These are phyloP conservation scores for Pichia insulana DNA, from an alignment of 805 yeast genomes.

Conservation along the genomic window DNA sequence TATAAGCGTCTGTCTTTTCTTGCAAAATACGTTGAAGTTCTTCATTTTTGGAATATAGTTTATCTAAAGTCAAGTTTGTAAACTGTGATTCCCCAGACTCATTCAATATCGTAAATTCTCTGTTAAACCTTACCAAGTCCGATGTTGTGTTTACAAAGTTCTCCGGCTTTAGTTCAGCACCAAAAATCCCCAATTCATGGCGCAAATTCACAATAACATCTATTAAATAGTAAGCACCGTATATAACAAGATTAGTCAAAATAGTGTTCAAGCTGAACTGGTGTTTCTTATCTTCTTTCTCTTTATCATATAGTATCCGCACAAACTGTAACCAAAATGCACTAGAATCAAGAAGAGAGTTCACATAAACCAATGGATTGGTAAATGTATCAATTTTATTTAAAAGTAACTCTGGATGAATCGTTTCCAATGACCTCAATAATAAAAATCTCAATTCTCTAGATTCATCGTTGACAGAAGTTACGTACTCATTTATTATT, in stretches of 20 bases:
- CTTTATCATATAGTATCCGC: constrained; percentile 8
- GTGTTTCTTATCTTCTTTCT: background rate
- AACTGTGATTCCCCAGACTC: constrained; percentile 3
- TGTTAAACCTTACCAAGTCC: constrained; percentile 7
- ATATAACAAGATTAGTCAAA: constrained; percentile 15
- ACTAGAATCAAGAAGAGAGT: constrained; percentile 6
- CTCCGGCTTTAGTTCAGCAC: background rate
- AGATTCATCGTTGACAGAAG: constrained; percentile 1
- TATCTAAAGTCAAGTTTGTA: constrained; percentile 1
- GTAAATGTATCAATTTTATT: constrained; percentile 5
- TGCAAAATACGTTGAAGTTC: constrained; percentile 1
- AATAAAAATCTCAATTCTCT: constrained; percentile 17
- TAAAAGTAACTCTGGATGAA: constrained; percentile 12
- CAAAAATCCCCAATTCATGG: constrained; percentile 2
- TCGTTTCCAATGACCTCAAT: constrained; percentile 17
- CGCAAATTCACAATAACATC: constrained; percentile 13
- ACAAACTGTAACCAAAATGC: constrained; percentile 18
- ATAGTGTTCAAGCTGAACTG: constrained; percentile 11
- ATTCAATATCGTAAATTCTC: constrained; percentile 8
- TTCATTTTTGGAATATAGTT: constrained; percentile 2
- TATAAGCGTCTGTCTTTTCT: constrained; percentile 16
- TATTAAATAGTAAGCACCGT: constrained; percentile 20
- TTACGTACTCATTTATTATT: constrained; percentile 13
- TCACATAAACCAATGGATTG: constrained; percentile 13
- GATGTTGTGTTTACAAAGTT: background rate